Percentiles rank a stretch among this genome's conserved stretches.
phyloP scores from a whole-genome alignment of 805 yeast genomes.

The Kodamaea kaohsiungensis region DNA sequence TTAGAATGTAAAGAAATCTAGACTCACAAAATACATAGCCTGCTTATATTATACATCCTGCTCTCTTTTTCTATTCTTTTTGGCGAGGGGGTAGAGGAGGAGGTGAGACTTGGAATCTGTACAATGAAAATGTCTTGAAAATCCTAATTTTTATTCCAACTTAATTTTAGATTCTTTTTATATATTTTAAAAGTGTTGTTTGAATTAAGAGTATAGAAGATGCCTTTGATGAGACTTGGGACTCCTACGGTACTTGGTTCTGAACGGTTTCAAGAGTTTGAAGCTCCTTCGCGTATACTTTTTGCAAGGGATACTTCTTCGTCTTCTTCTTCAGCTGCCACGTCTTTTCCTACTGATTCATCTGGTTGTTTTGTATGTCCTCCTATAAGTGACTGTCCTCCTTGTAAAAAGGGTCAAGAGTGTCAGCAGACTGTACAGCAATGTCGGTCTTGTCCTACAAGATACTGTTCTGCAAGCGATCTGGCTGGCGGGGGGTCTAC shows the following conservation, averaged over 20 bases:
- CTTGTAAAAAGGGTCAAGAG: conserved; percentile 50
- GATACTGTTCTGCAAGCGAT: conserved; percentile 38
- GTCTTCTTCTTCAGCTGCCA: conserved; percentile 1
- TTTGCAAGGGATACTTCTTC: conserved; percentile 13
- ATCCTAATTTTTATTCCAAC: not conserved
- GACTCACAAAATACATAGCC: too few relatives aligned
- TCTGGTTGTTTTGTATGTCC: conserved; percentile 47
- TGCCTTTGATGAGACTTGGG: not conserved
- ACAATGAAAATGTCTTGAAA: not conserved
- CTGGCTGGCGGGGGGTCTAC: conserved; percentile 10
- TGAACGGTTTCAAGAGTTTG: not conserved
- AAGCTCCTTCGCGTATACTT: not conserved
- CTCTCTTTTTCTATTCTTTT: not conserved
- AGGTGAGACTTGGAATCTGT: not conserved
- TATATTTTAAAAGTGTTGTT: not conserved
- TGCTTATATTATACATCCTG: too few relatives aligned
- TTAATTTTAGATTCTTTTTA: not conserved
- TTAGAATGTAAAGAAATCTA: too few relatives aligned
- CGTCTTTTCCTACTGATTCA: conserved; percentile 20
- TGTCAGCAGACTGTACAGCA: conserved; percentile 49
- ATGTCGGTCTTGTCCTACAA: conserved; percentile 52
- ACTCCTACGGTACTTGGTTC: not conserved
- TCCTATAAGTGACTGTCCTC: conserved; percentile 50
- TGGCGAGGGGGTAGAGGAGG: too few relatives aligned
- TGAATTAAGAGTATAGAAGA: not conserved